These are phyloP conservation scores for Glomus cerebriforme DNA, from an alignment of 192 early-diverging fungal species.

Conservation along the genomic window DNA sequence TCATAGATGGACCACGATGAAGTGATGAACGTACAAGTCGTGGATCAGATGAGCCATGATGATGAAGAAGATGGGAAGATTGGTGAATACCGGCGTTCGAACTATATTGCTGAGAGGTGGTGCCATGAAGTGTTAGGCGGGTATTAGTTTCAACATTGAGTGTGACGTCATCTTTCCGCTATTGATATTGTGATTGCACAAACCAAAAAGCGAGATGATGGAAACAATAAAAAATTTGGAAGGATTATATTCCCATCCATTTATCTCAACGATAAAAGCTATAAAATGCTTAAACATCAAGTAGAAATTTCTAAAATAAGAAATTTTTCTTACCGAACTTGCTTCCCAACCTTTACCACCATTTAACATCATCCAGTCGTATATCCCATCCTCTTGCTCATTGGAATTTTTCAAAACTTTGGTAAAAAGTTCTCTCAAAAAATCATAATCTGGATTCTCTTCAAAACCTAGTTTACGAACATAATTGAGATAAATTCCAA, in stretches of 20 bases:
- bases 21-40: conserved; percentile 27
- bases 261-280: neutral
- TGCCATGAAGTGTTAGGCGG: conserved; percentile 25
- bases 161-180: conserved; percentile 32
- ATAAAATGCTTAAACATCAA: neutral
- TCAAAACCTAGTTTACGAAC: conserved; percentile 93
- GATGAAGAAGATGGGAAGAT: conserved; percentile 24
- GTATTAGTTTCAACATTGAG: conserved; percentile 31
- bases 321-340: conserved; percentile 28
- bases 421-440: conserved; percentile 82
- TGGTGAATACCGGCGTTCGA: conserved; percentile 28
- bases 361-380: conserved; percentile 86
- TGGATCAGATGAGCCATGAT: conserved; percentile 28
- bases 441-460: conserved; percentile 97
- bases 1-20: conserved; percentile 27
- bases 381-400: conserved; percentile 87
- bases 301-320: neutral
- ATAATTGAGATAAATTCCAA: conserved; percentile 86
- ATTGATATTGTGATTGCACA: conserved; percentile 12
- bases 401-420: conserved; percentile 70
- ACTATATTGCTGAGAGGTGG: conserved; percentile 34
- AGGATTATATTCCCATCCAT: neutral
- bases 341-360: conserved; percentile 59
- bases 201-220: conserved; percentile 26
- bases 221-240: neutral